Conservation (phyloP, 257 asterid species). For the Solanum piurae region DNA sequence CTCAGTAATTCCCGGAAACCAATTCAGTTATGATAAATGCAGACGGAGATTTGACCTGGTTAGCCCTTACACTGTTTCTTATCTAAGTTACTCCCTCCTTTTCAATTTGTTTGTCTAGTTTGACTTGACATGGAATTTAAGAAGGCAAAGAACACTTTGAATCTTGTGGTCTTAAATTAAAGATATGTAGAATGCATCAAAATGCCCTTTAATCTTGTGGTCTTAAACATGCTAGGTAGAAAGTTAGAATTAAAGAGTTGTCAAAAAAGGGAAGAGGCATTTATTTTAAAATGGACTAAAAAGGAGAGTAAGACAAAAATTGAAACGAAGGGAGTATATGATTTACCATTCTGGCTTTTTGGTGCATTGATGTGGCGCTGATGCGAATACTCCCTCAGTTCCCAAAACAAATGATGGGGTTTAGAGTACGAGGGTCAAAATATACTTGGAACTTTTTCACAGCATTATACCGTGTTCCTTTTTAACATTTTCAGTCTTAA, state of each 20-base stretch:
- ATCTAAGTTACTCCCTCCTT: neutral
- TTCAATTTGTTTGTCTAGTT: neutral
- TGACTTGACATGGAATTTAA: neutral
- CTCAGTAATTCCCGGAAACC: constrained; percentile 56
- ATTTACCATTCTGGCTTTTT: neutral
- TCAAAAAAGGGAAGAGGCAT: neutral
- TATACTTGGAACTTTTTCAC: neutral
- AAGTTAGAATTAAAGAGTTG: neutral
- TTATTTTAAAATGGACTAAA: neutral
- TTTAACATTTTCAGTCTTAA: neutral
- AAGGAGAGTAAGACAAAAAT: neutral
- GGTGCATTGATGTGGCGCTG: neutral
- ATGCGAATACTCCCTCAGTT: neutral
- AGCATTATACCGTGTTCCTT: neutral
- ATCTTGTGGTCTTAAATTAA: neutral
- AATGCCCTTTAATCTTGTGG: neutral
- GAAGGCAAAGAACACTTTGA: neutral
- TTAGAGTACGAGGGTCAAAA: neutral
- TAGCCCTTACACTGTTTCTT: constrained; percentile 2
- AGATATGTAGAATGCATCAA: neutral
- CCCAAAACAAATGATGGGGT: neutral
- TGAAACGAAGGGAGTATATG: neutral
- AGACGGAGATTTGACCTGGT: constrained; percentile 98
- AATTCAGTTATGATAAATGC: constrained; percentile 81
- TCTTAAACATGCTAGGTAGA: neutral